Evolutionary conservation across 345 rosid species (phyloP).

Genomic region (Heritiera littoralis): DNA sequence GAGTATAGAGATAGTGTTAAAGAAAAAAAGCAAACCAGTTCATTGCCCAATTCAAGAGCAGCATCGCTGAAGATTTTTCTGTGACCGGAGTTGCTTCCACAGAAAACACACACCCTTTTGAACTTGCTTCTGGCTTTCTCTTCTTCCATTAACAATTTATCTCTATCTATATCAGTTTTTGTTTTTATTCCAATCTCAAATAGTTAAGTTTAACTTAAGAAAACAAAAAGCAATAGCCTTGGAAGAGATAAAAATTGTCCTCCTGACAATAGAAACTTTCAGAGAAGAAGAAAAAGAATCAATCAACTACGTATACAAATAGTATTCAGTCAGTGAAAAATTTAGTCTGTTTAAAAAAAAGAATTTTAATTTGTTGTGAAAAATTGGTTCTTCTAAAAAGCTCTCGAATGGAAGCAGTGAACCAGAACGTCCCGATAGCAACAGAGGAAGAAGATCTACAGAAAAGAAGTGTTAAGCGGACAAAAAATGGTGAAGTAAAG

Average conservation of each 20-base stretch:
- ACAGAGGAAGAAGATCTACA: too few relatives aligned
- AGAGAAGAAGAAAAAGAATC: conserved; percentile 19
- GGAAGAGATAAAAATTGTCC: conserved; percentile 22
- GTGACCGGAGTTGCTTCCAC: conserved; percentile 90
- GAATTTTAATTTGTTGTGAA: too few relatives aligned
- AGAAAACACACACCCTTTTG: conserved; percentile 85
- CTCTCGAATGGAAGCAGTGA: too few relatives aligned
- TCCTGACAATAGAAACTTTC: conserved; percentile 15
- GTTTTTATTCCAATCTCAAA: conserved; percentile 28
- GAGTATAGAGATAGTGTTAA: conserved; percentile 10
- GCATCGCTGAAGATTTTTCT: conserved; percentile 85
- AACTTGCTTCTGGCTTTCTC: conserved; percentile 48
- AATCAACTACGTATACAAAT: not conserved
- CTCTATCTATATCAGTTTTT: not conserved
- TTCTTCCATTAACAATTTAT: conserved; percentile 56
- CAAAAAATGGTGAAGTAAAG: too few relatives aligned
- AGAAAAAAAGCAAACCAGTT: conserved; percentile 63
- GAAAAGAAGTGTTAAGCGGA: too few relatives aligned
- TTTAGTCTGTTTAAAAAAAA: too few relatives aligned
- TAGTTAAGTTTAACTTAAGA: conserved; percentile 17
- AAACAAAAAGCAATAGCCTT: conserved; percentile 27
- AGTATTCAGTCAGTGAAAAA: too few relatives aligned
- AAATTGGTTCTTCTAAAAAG: too few relatives aligned
- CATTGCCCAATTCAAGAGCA: conserved; percentile 87
- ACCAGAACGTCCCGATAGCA: too few relatives aligned